phyloP scores from a whole-genome alignment of 331 rosid genomes.

The Quercus lobata region DNA sequence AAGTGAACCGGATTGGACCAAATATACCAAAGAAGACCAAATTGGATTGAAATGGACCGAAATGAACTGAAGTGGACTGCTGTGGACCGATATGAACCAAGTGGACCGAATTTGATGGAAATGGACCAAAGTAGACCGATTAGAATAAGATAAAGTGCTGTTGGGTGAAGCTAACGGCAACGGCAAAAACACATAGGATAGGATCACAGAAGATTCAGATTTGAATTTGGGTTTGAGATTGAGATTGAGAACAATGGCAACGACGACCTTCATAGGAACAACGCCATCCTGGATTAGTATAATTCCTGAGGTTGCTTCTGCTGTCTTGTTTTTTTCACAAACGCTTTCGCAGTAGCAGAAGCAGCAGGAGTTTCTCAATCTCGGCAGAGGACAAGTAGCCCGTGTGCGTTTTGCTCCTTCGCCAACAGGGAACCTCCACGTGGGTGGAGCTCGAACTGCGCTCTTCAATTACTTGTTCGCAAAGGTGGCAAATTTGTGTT shows the following conservation, averaged over 20 bases:
- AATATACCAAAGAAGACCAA: no score
- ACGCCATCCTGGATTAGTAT: constrained; percentile 50
- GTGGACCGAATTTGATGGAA: no score
- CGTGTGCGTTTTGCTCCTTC: constrained; percentile 96
- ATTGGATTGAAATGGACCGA: no score
- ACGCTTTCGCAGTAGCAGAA: neutral
- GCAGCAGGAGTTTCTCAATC: constrained; percentile 47
- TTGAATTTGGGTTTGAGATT: no score
- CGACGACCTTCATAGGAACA: constrained; percentile 40
- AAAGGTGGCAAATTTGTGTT: constrained; percentile 83
- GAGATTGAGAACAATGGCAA: constrained; percentile 6
- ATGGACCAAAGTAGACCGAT: no score
- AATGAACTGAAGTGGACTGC: no score
- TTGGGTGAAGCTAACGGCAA: no score
- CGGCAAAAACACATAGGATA: no score
- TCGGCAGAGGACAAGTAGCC: constrained; percentile 47
- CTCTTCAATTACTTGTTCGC: constrained; percentile 87
- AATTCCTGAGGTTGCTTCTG: constrained; percentile 29
- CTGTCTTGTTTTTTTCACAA: constrained; percentile 6
- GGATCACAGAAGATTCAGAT: no score
- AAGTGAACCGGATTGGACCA: no score
- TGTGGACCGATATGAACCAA: no score
- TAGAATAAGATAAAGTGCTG: no score
- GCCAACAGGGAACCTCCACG: constrained; percentile 89
- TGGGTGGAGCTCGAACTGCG: constrained; percentile 96